These are phyloP conservation scores for Leptosphaerulina australis DNA, from an alignment of 2,329 filamentous ascomycete genomes.

Conservation along the genomic window DNA sequence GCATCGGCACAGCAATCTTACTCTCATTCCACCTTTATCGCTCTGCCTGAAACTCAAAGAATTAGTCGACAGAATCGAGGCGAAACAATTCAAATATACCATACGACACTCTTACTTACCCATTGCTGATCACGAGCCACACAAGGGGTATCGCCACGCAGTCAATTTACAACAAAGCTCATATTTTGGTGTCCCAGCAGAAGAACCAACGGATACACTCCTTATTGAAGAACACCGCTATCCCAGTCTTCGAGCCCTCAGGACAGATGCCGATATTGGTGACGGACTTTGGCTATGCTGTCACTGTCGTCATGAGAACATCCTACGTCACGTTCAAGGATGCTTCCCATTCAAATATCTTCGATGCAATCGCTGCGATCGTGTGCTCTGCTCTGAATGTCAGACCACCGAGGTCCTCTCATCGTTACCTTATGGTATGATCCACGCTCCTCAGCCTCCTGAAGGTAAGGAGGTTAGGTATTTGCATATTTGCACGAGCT, in stretches of 20 bases:
- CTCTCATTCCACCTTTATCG: not conserved
- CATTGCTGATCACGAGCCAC: not conserved
- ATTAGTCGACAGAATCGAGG: not conserved
- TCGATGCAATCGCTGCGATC: constrained; percentile 13
- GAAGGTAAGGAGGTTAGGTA: constrained; percentile 16
- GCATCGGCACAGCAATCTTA: not conserved
- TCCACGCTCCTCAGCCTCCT: constrained; percentile 5
- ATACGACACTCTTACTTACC: not conserved
- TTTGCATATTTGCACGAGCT: constrained; percentile 20
- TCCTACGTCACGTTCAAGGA: constrained; percentile 19
- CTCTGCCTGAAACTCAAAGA: not conserved
- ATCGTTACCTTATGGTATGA: constrained; percentile 20
- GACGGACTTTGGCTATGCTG: constrained; percentile 27
- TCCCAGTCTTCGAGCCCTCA: constrained; percentile 18
- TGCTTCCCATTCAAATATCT: constrained; percentile 23
- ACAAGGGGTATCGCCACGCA: not conserved
- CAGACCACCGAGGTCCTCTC: constrained; percentile 20
- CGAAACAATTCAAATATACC: not conserved
- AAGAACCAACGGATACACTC: constrained; percentile 16
- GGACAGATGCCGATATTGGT: constrained; percentile 22
- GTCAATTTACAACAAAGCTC: constrained; percentile 13
- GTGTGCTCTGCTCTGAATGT: constrained; percentile 12
- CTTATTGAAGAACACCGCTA: constrained; percentile 22
- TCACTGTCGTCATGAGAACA: constrained; percentile 24
- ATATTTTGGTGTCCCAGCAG: constrained; percentile 7